A percentile compares a stretch with the other conserved stretches of the same genome.
Evolutionary conservation across 2,329 filamentous ascomycete genomes (phyloP).

Genomic region (Metarhizium rileyi): DNA sequence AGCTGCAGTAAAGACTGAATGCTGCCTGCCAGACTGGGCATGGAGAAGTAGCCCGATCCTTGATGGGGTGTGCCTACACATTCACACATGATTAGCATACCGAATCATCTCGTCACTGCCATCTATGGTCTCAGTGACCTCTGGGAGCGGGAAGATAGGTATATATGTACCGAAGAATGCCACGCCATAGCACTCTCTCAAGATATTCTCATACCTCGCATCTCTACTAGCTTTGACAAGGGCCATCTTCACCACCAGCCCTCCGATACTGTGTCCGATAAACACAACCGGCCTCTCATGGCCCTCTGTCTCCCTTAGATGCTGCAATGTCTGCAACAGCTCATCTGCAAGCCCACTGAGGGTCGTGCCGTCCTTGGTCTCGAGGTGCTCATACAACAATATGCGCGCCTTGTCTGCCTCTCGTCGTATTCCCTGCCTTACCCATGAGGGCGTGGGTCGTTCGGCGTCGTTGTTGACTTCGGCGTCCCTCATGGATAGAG

Average conservation of each 20-base stretch:
- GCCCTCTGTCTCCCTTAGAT: conserved; percentile 23
- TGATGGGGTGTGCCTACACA: conserved; percentile 45
- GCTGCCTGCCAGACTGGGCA: conserved; percentile 43
- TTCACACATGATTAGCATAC: not conserved
- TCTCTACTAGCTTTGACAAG: conserved; percentile 36
- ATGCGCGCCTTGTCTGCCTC: conserved; percentile 39
- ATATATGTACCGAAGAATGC: conserved; percentile 49
- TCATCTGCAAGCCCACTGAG: conserved; percentile 36
- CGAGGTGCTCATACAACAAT: conserved; percentile 41
- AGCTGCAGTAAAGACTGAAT: conserved; percentile 44
- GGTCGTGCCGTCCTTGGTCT: conserved; percentile 29
- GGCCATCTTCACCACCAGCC: conserved; percentile 48
- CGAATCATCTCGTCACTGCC: too few relatives aligned
- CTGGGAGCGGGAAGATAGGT: too few relatives aligned
- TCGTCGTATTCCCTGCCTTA: conserved; percentile 40
- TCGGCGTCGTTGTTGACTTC: conserved; percentile 16
- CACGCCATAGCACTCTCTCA: conserved; percentile 49
- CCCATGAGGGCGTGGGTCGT: conserved; percentile 33
- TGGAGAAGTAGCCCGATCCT: conserved; percentile 53
- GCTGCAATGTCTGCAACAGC: conserved; percentile 33
- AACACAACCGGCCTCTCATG: conserved; percentile 45
- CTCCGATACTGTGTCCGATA: conserved; percentile 51
- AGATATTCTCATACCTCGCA: conserved; percentile 30
- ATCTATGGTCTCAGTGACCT: too few relatives aligned
- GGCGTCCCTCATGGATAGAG: conserved; percentile 29